These are phyloP conservation scores for Linum lewisii DNA, from an alignment of 345 rosid genomes.

Conservation along the genomic window DNA sequence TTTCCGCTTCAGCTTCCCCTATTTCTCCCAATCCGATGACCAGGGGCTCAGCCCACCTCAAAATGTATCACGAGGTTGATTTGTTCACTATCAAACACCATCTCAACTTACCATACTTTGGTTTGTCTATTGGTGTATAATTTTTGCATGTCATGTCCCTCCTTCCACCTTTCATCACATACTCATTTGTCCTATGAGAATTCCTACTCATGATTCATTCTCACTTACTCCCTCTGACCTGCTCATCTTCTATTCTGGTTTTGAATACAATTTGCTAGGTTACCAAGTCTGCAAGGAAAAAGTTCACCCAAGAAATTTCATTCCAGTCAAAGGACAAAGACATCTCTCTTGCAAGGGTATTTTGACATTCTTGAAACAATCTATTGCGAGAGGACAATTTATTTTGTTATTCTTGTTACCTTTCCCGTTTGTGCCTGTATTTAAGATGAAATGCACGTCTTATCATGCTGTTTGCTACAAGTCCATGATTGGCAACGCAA, in stretches of 20 bases:
- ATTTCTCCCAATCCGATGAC: constrained; percentile 47
- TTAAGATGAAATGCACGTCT: background rate
- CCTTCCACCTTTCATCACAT: background rate
- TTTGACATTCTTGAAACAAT: background rate
- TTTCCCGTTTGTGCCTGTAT: background rate
- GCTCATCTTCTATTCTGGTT: constrained; percentile 15
- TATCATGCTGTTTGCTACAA: background rate
- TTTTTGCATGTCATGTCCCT: background rate
- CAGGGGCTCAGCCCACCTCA: constrained; percentile 46
- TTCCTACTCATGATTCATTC: constrained; percentile 1
- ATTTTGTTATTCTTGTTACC: background rate
- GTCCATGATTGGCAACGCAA: background rate
- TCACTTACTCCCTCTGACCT: constrained; percentile 13
- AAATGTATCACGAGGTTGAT: constrained; percentile 69
- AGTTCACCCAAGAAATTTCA: constrained; percentile 65
- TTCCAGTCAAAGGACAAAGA: constrained; percentile 65
- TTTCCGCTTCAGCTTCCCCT: constrained; percentile 61
- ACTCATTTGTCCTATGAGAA: background rate
- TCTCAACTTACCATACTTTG: constrained; percentile 12
- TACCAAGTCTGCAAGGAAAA: constrained; percentile 46
- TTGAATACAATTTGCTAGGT: constrained; percentile 32
- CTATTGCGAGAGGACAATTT: background rate
- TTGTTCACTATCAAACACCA: constrained; percentile 17
- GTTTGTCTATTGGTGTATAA: background rate
- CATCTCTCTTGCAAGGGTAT: constrained; percentile 74